Conservation (phyloP, 192 early-diverging fungal species). For the Coemansia sp. region DNA sequence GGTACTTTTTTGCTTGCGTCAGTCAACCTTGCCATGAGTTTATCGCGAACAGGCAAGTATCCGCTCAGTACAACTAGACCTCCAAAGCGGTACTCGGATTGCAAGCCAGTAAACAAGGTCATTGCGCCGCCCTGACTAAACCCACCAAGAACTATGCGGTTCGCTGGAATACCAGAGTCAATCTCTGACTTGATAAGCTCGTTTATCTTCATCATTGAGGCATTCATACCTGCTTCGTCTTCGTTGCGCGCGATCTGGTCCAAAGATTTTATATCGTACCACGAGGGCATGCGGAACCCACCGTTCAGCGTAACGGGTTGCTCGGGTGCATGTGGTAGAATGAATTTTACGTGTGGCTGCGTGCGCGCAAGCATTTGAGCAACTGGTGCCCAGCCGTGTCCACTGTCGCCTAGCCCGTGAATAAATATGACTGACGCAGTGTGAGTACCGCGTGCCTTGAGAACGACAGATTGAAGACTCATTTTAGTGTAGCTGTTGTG, state of each 20-base stretch:
- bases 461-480: slow-evolving; percentile 46
- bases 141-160: slow-evolving; percentile 89
- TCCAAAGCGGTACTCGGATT: slow-evolving; percentile 68
- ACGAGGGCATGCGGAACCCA: slow-evolving; percentile 85
- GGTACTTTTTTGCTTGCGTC: slow-evolving; percentile 72
- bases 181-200: slow-evolving; percentile 74
- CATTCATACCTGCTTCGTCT: slow-evolving; percentile 74
- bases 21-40: slow-evolving; percentile 52
- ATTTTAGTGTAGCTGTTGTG: slow-evolving; percentile 10
- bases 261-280: slow-evolving; percentile 81
- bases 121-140: slow-evolving; percentile 93
- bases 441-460: slow-evolving; percentile 61
- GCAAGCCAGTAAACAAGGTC: slow-evolving; percentile 70
- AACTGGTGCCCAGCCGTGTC: slow-evolving; percentile 57
- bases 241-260: slow-evolving; percentile 57
- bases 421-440: slow-evolving; percentile 83
- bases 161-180: slow-evolving; percentile 72
- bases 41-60: slow-evolving; percentile 68
- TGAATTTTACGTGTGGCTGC: slow-evolving; percentile 87
- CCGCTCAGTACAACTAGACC: slow-evolving; percentile 78
- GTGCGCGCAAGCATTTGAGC: slow-evolving; percentile 30
- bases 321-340: slow-evolving; percentile 83
- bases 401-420: slow-evolving; percentile 79
- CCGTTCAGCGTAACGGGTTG: slow-evolving; percentile 76
- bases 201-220: slow-evolving; percentile 62